Conservation (phyloP, 2,329 filamentous ascomycete species). For the Trichoderma hamatum region DNA sequence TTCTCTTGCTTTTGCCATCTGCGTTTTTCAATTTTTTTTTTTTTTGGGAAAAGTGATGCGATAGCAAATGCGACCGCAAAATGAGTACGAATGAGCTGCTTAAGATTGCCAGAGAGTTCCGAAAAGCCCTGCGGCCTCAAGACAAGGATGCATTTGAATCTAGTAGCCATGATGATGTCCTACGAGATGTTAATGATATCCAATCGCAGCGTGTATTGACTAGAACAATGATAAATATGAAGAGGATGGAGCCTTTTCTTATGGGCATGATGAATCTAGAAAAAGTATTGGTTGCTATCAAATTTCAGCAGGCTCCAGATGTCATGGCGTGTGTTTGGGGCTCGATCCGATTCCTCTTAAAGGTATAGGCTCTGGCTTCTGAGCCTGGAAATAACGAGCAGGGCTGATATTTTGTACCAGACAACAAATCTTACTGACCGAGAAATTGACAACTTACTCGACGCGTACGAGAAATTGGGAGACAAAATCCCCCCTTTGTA, state of each 20-base stretch:
- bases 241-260: not conserved
- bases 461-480: conserved; percentile 1
- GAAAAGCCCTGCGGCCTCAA: not conserved
- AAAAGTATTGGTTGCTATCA: not conserved
- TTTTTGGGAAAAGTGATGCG: not conserved
- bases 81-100: not conserved
- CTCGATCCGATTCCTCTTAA: not conserved
- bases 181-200: not conserved
- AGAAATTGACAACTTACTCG: conserved; percentile 11
- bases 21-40: not conserved
- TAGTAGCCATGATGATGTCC: not conserved
- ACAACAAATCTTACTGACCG: not conserved
- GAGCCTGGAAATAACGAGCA: fast-evolving
- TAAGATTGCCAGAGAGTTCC: not conserved
- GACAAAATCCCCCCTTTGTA: not conserved
- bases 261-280: conserved; percentile 8
- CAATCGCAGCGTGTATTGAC: not conserved
- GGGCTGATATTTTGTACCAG: not conserved
- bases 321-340: conserved; percentile 15
- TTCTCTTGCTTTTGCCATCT: not conserved
- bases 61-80: not conserved
- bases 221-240: conserved; percentile 11
- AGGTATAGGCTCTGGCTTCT: not conserved
- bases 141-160: not conserved
- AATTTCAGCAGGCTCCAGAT: not conserved